Evolutionary conservation across 257 asterid species (phyloP).

Genomic region (Lithospermum erythrorhizon): DNA sequence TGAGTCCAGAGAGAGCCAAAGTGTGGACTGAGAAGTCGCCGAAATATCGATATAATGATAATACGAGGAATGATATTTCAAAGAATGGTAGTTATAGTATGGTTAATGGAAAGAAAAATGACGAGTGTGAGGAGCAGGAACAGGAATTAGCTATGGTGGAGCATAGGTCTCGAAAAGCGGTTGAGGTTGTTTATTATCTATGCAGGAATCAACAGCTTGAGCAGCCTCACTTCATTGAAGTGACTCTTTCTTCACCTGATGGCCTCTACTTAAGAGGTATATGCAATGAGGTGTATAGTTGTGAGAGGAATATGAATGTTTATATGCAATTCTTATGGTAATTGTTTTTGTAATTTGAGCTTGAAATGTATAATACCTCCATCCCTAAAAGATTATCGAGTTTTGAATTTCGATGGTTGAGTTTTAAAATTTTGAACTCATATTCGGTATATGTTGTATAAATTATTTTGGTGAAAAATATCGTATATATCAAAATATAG

Average conservation of each 20-base stretch:
- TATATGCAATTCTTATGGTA: neutral
- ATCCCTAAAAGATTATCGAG: too few species aligned
- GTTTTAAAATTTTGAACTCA: too few species aligned
- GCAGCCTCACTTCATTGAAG: slow-evolving; percentile 98
- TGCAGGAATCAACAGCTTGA: slow-evolving; percentile 79
- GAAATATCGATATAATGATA: slow-evolving; percentile 42
- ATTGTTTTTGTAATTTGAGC: too few species aligned
- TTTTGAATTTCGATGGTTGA: neutral
- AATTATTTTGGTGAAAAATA: too few species aligned
- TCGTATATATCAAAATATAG: too few species aligned
- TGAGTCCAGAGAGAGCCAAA: slow-evolving; percentile 86
- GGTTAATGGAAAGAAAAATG: neutral
- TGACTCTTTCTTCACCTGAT: slow-evolving; percentile 64
- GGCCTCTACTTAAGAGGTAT: slow-evolving; percentile 88
- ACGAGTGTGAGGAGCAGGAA: slow-evolving; percentile 12
- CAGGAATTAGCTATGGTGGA: slow-evolving; percentile 22
- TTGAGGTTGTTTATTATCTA: slow-evolving; percentile 69
- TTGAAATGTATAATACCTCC: too few species aligned
- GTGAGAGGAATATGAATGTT: too few species aligned
- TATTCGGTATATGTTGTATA: too few species aligned
- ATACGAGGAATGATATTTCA: neutral
- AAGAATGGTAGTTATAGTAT: neutral
- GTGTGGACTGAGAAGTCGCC: slow-evolving; percentile 95
- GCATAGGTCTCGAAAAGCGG: slow-evolving; percentile 28
- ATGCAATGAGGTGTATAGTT: neutral